These are phyloP conservation scores for Termitomyces sp. DNA, from an alignment of 768 basidiomycete genomes.

Conservation along the genomic window DNA sequence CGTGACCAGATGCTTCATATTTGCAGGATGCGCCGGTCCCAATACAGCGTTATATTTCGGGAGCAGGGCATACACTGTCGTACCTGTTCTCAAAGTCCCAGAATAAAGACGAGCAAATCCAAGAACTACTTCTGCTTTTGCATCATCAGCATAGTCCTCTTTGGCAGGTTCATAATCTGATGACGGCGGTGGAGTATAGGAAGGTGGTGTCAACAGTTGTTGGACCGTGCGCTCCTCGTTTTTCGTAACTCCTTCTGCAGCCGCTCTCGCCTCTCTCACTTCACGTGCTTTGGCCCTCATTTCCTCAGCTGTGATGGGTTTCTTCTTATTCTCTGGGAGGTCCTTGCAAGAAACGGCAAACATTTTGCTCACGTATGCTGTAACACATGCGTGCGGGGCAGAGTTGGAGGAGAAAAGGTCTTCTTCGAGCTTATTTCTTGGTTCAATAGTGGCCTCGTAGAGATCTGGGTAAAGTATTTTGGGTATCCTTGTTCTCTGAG, in stretches of 20 bases:
- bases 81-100: slow-evolving; percentile 68
- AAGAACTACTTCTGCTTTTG: slow-evolving; percentile 73
- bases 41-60: slow-evolving; percentile 79
- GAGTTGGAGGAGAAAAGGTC: slow-evolving; percentile 75
- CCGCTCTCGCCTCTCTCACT: slow-evolving; percentile 34
- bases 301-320: slow-evolving; percentile 74
- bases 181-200: slow-evolving; percentile 11
- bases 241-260: slow-evolving; percentile 13
- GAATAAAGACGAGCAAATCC: slow-evolving; percentile 95
- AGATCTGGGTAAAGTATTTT: slow-evolving; percentile 87
- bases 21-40: slow-evolving; percentile 59
- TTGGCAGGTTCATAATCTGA: slow-evolving; percentile 7
- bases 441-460: slow-evolving; percentile 49
- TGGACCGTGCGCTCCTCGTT: slow-evolving; percentile 9
- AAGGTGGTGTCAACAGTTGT: slow-evolving; percentile 2
- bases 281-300: slow-evolving; percentile 65
- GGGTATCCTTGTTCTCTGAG: slow-evolving; percentile 81
- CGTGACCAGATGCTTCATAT: slow-evolving; percentile 55
- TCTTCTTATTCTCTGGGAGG: slow-evolving; percentile 83
- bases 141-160: slow-evolving; percentile 24
- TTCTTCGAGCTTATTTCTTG: slow-evolving; percentile 78
- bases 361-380: slow-evolving; percentile 97
- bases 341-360: slow-evolving; percentile 82
- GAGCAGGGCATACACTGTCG: slow-evolving; percentile 65
- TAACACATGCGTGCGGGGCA: slow-evolving; percentile 50